Evolutionary conservation across 805 yeast species (phyloP), one percentile per base, ranked within the genome.

Genomic region (Cyberlindnera euphorbiiphila): DNA sequence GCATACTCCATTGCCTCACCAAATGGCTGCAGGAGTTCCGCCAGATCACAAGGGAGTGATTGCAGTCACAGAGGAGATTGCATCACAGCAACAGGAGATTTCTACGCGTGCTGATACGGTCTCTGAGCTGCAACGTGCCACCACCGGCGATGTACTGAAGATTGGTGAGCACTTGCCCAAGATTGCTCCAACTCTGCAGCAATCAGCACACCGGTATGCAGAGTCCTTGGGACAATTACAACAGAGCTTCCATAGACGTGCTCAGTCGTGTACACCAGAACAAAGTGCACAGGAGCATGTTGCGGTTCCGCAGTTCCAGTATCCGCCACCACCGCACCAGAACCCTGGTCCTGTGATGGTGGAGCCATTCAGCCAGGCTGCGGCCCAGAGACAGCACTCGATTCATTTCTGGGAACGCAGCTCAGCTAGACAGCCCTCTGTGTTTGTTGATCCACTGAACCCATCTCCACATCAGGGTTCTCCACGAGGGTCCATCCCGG

Each of bases 371-470:
- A 18, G 41, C 15, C 28, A 42, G 9, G 31, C 34, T 16, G 32
- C 23, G 22, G 29, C 42, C 10, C 41, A 40, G 25, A 41, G 49
- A 30, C 39, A 37, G 29, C 50, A 50, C 6, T 43, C 53, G 10
- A 47, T 54, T 17, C 52, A 49, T 26, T 54, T 53, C 31, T 55
- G 59, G 59, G 52, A 48, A 29, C 37, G 35, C 15, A 37, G 54
- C 3, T 36, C 29, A 18, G 26, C 32, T 2, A 46, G 60, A 46
- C 57, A 54, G 19, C 54, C 54, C 1, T 53, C 58, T 3, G 43
- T 50, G 3, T 45, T 53, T 33, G 40, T 55, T 31, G 60, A 55
- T 26, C 60, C 60, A 5, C 31, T 55, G 22, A 37, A 46, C 23
- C 37, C 53, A 13, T 27, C 42, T 9, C 41, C 32, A 17, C 34